Evolutionary conservation across 2,329 filamentous ascomycete species (phyloP), one percentile per base, ranked within the genome.

Genomic region (Lasiodiplodia hormozganensis): DNA sequence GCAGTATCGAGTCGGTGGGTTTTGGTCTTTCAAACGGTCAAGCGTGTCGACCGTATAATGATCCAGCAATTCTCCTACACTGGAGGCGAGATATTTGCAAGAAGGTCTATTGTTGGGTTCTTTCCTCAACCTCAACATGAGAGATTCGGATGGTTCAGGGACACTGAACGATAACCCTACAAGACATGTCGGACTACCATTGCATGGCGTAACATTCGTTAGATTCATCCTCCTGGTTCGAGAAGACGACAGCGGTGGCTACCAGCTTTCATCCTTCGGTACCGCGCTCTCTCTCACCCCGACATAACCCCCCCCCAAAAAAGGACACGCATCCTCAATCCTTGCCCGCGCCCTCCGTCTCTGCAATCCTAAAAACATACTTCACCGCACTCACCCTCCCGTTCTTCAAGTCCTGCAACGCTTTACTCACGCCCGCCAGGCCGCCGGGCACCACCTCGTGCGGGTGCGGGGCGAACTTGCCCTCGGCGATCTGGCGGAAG

Each of bases 321-420:
- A 34, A 34, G 8, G 31, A 34, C 31, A 34, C 7, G n/a, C 25
- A 14, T 47, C 34, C 16, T 47, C 49, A 62, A 21, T 62, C 31
- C 56, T 62, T 68, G 38, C 73, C 73, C 43, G 73, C 72, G 2
- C 66, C 66, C 47, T 68, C 56, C 28, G 85, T 87, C 47, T 88
- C 85, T 10, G 72, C 81, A 76, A 88, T 84, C 70, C 80, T 81
- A 73, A 88, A 87, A 0, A 91, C 85, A 79, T 89, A 91, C 78
- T 92, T 92, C 0, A 87, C 82, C 1, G 84, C 89, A 73, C 86
- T 89, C 25, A 86, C 88, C 76, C 86, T 88, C 0, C 89, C 89
- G 34, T 82, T 82, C 74, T 84, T 86, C 74, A 92, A 75, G 70
- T 87, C 85, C 71, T 77, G 76, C 76, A 91, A 73, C 0, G 80